These are phyloP conservation scores for Nelumbo lutea DNA, from an alignment of 164 flowering plant species.

Conservation along the genomic window DNA sequence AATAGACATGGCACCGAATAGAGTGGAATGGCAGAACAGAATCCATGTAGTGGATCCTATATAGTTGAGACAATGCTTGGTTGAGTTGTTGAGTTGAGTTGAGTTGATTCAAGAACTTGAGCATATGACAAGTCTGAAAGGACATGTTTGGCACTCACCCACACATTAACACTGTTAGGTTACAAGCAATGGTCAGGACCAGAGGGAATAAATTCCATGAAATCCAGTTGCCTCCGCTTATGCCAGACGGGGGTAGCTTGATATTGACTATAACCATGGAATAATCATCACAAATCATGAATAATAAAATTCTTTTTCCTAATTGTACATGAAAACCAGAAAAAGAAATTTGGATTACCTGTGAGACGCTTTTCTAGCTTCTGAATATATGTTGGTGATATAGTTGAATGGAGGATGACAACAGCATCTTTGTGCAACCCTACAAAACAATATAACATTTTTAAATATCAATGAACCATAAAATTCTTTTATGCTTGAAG, in stretches of 20 bases:
- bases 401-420: constrained; percentile 52
- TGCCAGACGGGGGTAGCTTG: no score
- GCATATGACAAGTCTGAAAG: no score
- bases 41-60: not conserved
- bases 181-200: no score
- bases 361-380: constrained; percentile 52
- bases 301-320: not conserved
- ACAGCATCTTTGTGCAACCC: constrained; percentile 51
- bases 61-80: no score
- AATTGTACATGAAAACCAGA: constrained; percentile 4
- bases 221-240: no score
- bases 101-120: no score
- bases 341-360: constrained; percentile 39
- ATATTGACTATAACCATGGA: no score
- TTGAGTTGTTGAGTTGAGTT: no score
- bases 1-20: not conserved
- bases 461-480: not conserved
- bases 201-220: no score
- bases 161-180: no score
- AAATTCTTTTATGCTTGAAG: constrained; percentile 4
- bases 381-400: constrained; percentile 37
- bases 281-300: not conserved
- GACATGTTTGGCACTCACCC: no score
- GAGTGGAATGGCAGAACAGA: not conserved
- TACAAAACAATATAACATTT: constrained; percentile 21